Conservation (phyloP, 148 eudicot genomes). For the Cornus kousa region DNA sequence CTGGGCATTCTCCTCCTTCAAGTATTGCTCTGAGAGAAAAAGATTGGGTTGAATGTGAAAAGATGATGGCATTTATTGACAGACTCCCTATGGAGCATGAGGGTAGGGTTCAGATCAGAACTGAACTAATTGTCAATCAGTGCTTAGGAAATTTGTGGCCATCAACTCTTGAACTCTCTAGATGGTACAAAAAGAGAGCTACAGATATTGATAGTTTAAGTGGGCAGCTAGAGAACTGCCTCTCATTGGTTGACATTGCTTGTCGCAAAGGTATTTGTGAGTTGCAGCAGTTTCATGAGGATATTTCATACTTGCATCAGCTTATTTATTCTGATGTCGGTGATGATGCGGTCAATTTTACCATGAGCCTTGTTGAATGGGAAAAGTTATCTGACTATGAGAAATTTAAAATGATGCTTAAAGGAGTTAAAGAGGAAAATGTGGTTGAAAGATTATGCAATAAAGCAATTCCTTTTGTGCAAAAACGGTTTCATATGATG, state of each 20-base stretch:
- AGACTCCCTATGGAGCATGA: slow-evolving; percentile 41
- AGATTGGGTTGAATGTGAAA: slow-evolving; percentile 97
- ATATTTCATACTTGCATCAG: slow-evolving; percentile 68
- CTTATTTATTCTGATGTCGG: slow-evolving; percentile 69
- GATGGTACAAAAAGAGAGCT: slow-evolving; percentile 90
- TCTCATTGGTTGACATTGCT: slow-evolving; percentile 71
- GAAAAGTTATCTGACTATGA: slow-evolving; percentile 81
- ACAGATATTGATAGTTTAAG: slow-evolving; percentile 81
- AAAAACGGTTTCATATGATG: slow-evolving; percentile 36
- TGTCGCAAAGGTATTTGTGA: slow-evolving; percentile 71
- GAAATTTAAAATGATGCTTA: slow-evolving; percentile 76
- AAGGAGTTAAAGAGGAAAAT: slow-evolving; percentile 64
- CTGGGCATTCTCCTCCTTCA: slow-evolving; percentile 75
- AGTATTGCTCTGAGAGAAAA: slow-evolving; percentile 62
- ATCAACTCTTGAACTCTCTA: slow-evolving; percentile 52
- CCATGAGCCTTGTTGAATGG: slow-evolving; percentile 71
- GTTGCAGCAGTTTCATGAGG: slow-evolving; percentile 73
- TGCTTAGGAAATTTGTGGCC: slow-evolving; percentile 70
- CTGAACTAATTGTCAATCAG: slow-evolving; percentile 71
- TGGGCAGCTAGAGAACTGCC: slow-evolving; percentile 85
- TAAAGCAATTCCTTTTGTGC: slow-evolving; percentile 83
- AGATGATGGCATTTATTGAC: slow-evolving; percentile 49
- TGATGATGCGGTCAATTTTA: slow-evolving; percentile 48
- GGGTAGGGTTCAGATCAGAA: slow-evolving; percentile 44
- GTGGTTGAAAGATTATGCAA: slow-evolving; percentile 53